Base-by-base conservation (phyloP, 2,329 filamentous ascomycete genomes). In the Fusarium cyanostomum region DNA sequence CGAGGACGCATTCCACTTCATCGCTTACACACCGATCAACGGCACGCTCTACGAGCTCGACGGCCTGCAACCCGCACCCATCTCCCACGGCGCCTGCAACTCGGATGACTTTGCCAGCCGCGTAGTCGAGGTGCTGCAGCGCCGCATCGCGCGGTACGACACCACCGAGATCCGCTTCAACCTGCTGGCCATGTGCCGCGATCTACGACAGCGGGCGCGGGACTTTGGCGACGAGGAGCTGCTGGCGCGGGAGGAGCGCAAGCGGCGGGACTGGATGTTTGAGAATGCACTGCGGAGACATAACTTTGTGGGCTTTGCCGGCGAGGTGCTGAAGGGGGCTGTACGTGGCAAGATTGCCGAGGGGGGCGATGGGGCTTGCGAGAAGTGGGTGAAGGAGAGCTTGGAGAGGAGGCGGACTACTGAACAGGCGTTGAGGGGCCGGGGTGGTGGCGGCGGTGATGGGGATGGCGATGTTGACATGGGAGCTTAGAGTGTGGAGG, bases 1-100 rank as follows among this genome's bases (percentile, higher is more conserved):
- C 52, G 93, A 96, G 71, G 95, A 98, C 73, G 92, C 94, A 26
- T 99, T 96, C 80, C 95, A 99, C 80, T 99, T 99, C 78, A 93
- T 99, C 71, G 95, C 94, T 28, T 99, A 99, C 79, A 94, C 92
- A 8, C 86, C 89, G 51, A 84, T 97, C 67, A 86, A 90, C 73
- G 90, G 89, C 66, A 87, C 81, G 5, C 84, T 99, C 52, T 99
- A 97, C 82, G 95, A 99, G 80, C 85, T 99, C 49, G 95, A 99
- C 77, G 95, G 95, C 15, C 82, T 99, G 64, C 94, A 98, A 79
- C 92, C 93, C 5, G 91, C 92, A 55, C 95, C 95, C 52, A 97
- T 99, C 70, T 88, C 87, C 45, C 95, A 99, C 78, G 95, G 94
- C 26, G 65, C 84, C 4, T 96, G 93, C 76, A 80, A 82, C 1